A percentile compares a stretch with the other conserved stretches of the same genome.
Conservation (phyloP, 768 basidiomycete species). For the Auriculariales sp. region DNA sequence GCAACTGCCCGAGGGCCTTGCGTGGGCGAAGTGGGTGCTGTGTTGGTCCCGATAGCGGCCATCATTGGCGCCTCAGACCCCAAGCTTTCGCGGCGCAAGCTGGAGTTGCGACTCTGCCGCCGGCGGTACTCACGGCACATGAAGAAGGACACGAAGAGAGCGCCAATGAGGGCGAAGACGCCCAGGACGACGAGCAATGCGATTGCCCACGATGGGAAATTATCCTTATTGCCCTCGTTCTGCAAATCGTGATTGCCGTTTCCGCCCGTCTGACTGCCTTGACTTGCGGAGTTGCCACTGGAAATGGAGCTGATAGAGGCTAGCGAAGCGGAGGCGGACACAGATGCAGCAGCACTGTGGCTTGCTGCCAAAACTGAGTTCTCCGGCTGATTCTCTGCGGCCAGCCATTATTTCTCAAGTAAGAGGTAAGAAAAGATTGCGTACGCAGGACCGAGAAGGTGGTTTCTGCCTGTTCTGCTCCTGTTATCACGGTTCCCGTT, state of each 20-base stretch:
- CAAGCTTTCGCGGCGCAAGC: conserved; percentile 57
- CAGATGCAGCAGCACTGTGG: no score
- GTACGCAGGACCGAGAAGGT: conserved; percentile 71
- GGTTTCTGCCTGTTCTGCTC: conserved; percentile 46
- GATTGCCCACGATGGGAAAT: conserved; percentile 83
- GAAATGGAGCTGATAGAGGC: conserved; percentile 8
- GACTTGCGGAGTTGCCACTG: conserved; percentile 13
- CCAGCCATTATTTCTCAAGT: background rate
- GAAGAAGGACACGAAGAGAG: conserved; percentile 55
- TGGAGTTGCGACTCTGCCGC: conserved; percentile 21
- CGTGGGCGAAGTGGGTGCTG: conserved; percentile 32
- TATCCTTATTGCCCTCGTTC: conserved; percentile 15
- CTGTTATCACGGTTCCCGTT: conserved; percentile 37
- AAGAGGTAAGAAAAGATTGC: no score
- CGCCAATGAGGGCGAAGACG: conserved; percentile 63
- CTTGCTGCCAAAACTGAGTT: no score
- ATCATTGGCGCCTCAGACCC: conserved; percentile 78
- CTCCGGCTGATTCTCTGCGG: background rate
- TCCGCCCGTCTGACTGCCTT: conserved; percentile 9
- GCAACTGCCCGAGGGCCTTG: conserved; percentile 6
- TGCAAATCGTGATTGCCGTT: conserved; percentile 26
- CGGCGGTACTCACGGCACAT: conserved; percentile 54
- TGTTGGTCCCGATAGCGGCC: conserved; percentile 33
- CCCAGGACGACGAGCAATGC: conserved; percentile 80
- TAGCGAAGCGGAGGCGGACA: conserved; percentile 12